Evolutionary conservation across 768 basidiomycete genomes (phyloP).

Genomic region (Lentinula detonsa): DNA sequence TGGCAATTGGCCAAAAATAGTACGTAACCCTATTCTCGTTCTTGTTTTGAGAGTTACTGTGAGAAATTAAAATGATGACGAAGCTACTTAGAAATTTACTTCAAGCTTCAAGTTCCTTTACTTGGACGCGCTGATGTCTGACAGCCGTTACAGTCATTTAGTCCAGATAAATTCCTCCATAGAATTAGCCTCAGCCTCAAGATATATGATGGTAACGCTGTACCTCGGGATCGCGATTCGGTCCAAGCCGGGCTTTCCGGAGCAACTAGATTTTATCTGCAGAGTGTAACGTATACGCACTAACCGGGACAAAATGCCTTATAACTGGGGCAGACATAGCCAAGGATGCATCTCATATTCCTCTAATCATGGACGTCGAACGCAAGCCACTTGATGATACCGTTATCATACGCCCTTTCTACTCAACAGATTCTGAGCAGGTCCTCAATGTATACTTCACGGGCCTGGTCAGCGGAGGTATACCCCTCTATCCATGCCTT

Average conservation of each 20-base stretch:
- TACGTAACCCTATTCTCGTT: background rate
- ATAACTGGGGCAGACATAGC: conserved; percentile 1
- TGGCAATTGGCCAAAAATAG: background rate
- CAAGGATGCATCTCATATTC: background rate
- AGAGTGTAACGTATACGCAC: background rate
- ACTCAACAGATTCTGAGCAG: background rate
- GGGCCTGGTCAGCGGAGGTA: conserved; percentile 4
- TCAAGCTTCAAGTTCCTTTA: background rate
- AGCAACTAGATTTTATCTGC: background rate
- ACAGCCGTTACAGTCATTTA: background rate
- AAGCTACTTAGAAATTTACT: background rate
- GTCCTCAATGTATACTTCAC: conserved; percentile 5
- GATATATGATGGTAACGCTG: conserved; percentile 1
- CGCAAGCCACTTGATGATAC: background rate
- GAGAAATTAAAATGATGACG: background rate
- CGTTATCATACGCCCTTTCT: background rate
- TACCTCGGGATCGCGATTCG: conserved; percentile 5
- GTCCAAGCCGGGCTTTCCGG: conserved; percentile 3
- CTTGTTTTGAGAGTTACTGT: background rate
- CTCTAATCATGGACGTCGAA: conserved; percentile 3
- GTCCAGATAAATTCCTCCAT: background rate
- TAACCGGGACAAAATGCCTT: background rate
- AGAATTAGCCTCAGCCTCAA: conserved; percentile 4
- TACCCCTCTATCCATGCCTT: background rate
- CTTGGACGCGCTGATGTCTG: background rate